A percentile compares a stretch with the other conserved stretches of the same genome.
phyloP scores from a whole-genome alignment of 2,329 filamentous ascomycete species.

The Ophiostoma quercus region DNA sequence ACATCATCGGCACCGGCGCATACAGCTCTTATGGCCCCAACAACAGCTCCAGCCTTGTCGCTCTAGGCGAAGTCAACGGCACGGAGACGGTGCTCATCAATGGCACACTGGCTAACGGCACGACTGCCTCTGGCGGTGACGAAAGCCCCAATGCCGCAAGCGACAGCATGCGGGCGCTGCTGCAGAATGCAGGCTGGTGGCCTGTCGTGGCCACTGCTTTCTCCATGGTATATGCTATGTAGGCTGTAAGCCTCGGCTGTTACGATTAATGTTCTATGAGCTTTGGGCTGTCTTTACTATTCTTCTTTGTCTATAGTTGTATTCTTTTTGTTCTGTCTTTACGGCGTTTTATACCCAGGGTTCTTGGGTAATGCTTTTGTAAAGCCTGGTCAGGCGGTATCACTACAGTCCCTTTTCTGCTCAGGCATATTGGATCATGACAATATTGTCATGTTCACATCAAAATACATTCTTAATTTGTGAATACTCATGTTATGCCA shows the following conservation, averaged over 20 bases:
- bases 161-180: slow-evolving; percentile 33
- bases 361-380: background rate
- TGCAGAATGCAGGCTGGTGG: slow-evolving; percentile 46
- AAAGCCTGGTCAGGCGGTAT: background rate
- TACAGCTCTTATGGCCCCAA: slow-evolving; percentile 49
- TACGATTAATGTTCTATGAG: background rate
- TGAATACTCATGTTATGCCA: background rate
- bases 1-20: slow-evolving; percentile 61
- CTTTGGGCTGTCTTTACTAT: background rate
- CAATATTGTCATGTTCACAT: background rate
- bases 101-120: slow-evolving; percentile 67
- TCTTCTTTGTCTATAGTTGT: background rate
- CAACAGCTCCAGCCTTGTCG: slow-evolving; percentile 59
- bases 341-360: slow-evolving; percentile 1
- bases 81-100: slow-evolving; percentile 64
- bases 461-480: background rate
- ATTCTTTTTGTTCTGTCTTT: slow-evolving; percentile 1
- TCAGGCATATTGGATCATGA: background rate
- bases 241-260: slow-evolving; percentile 32
- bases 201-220: slow-evolving; percentile 43
- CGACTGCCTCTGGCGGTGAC: slow-evolving; percentile 47
- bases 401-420: background rate
- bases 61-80: slow-evolving; percentile 58
- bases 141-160: slow-evolving; percentile 37
- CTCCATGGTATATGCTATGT: slow-evolving; percentile 43